Conservation (phyloP, 768 basidiomycete genomes). For the Fistulinella prunicolor region DNA sequence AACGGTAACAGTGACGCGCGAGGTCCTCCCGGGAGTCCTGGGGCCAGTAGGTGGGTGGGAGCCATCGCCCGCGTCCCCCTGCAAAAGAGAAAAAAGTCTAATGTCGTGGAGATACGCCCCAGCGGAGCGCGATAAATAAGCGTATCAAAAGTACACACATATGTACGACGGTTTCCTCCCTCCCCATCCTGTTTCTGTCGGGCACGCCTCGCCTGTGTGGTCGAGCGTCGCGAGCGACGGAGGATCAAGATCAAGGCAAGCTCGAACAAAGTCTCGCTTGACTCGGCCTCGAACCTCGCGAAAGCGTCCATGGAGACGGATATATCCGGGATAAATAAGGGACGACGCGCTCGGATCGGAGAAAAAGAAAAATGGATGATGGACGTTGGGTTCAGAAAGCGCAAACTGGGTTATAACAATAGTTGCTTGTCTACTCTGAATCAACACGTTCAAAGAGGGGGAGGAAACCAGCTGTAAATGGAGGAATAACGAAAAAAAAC, state of each 20-base stretch:
- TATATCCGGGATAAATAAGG: slow-evolving; percentile 28
- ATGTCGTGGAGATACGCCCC: neutral
- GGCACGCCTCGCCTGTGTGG: slow-evolving; percentile 3
- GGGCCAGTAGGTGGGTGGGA: too few species aligned
- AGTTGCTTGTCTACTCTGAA: neutral
- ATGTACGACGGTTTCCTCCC: slow-evolving; percentile 14
- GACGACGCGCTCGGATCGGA: slow-evolving; percentile 12
- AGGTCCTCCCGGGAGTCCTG: too few species aligned
- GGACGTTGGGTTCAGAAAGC: slow-evolving; percentile 19
- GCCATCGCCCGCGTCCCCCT: too few species aligned
- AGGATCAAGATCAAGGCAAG: neutral
- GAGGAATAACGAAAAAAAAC: slow-evolving; percentile 12
- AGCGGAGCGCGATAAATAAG: slow-evolving; percentile 19
- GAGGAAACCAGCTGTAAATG: slow-evolving; percentile 19
- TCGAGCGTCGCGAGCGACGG: slow-evolving; percentile 3
- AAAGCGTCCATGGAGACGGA: slow-evolving; percentile 7
- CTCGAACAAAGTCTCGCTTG: neutral
- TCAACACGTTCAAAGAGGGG: neutral
- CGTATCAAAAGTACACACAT: slow-evolving; percentile 16
- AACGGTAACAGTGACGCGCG: too few species aligned
- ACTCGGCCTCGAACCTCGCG: slow-evolving; percentile 6
- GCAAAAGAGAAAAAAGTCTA: too few species aligned
- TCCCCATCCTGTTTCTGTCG: slow-evolving; percentile 3
- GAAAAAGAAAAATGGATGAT: slow-evolving; percentile 3
- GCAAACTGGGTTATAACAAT: slow-evolving; percentile 10